Evolutionary conservation across 1,139 yeast species (phyloP).

Genomic region (Lodderomyces orthopsilosis): DNA sequence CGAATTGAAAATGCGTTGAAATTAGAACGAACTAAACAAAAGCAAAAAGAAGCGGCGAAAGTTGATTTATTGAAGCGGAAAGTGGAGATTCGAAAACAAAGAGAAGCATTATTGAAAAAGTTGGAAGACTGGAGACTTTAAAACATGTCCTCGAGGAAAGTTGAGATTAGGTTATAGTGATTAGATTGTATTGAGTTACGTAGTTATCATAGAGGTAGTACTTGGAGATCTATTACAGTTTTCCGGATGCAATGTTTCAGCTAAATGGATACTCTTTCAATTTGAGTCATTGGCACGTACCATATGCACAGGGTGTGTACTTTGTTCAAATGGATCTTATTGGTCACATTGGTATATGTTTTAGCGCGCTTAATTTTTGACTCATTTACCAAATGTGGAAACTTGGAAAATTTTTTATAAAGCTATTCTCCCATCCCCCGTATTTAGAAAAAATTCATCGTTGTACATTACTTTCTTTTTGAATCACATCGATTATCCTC

Average conservation of each 20-base stretch:
- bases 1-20: constrained; percentile 10
- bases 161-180: background rate
- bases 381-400: constrained; percentile 2
- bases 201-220: too few relatives aligned
- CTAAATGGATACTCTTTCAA: too few relatives aligned
- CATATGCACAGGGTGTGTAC: too few relatives aligned
- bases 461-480: background rate
- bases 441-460: background rate
- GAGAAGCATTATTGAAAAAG: background rate
- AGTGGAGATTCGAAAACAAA: constrained; percentile 2
- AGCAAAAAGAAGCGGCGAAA: constrained; percentile 7
- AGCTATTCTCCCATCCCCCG: background rate
- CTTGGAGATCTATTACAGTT: too few relatives aligned
- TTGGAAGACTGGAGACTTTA: background rate
- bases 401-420: background rate
- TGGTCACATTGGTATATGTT: background rate
- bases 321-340: background rate
- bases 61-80: constrained; percentile 9
- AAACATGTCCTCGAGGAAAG: too few relatives aligned
- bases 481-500: background rate
- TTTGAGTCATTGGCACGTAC: too few relatives aligned
- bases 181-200: too few relatives aligned
- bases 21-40: constrained; percentile 7
- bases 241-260: too few relatives aligned
- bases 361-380: constrained; percentile 2